Evolutionary conservation across 2,329 filamentous ascomycete genomes (phyloP), one percentile per base, ranked within the genome.

Genomic region (Aspergillus aculeatus): DNA sequence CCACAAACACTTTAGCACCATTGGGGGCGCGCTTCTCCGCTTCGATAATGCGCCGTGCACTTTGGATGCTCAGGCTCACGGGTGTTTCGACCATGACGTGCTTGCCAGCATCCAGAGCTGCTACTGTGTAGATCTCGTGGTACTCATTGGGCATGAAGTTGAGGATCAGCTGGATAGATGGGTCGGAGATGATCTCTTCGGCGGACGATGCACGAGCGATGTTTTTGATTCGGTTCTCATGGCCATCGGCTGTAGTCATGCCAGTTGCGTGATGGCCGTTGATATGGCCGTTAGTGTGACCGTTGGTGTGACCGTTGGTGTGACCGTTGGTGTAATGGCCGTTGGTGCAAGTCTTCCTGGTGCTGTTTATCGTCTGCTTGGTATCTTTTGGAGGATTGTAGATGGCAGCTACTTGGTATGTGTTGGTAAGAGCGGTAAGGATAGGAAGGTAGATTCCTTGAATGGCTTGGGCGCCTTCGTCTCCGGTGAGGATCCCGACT

Each of bases 31-130:
- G 65, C 19, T 72, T 69, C 67, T 86, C 82, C 0, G 84, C 84
- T 0, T 74, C 79, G 31, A 82, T 72, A 23, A 89, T 80, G 0
- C 73, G 68, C 26, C 81, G 71, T 0, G 81, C 73, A 50, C 81
- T 80, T 2, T 73, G 75, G 21, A 82, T 70, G 24, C 76, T 82
- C 4, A 87, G 67, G 0, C 83, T 78, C 2, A 85, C 66, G 0
- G 86, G 86, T 59, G 87, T 86, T 68, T 89, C 85, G 4, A 88
- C 73, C 60, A 89, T 78, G 11, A 82, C 81, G 62, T 83, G 75
- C 68, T 89, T 89, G 56, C 80, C 78, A 16, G 81, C 71, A 56
- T 81, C 62, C 1, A 89, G 74, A 0, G 84, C 84, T 0, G 80
- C 66, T 26, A 86, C 74, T 2, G 78, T 79, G 58, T 85, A 80